Evolutionary conservation across 371 early-diverging fungal species (phyloP), one percentile per base, ranked within the genome.

Genomic region (Coemansia sp.): DNA sequence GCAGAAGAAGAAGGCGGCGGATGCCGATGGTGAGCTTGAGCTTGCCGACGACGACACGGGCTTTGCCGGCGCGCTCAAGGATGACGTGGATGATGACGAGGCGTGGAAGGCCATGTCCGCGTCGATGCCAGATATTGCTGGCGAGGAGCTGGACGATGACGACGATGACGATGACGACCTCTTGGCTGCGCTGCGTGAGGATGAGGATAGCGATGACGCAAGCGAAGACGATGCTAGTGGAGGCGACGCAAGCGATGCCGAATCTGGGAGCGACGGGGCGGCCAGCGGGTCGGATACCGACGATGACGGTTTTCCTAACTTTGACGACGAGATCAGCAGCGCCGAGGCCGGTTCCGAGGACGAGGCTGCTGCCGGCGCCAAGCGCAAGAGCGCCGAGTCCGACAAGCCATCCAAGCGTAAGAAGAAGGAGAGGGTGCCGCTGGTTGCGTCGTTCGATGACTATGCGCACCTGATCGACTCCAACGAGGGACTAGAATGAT

Each of bases 391-490:
- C 49, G 34, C 26, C 55, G 53, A 59, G 38, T 52, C 63, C 65
- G 56, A 80, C 69, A 78, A 53, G 26, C 16, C 55, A 34, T 57
- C 68, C 38, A 86, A 86, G 77, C 81, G 81, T 59, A 81, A 81
- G 77, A 85, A 85, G 80, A 63, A 81, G 62, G 81, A 78, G 56
- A 81, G 75, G 49, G 63, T 89, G 67, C 90, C 90, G 35, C 83
- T 85, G 42, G 86, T 90, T 69, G 90, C 86, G 16, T 84, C 87
- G 26, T 83, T 81, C 66, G 89, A 90, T 61, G 90, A 90, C 57
- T 90, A 90, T 74, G 88, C 87, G 1, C 77, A 81, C 60, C 75
- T 86, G 40, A 77, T 86, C 52, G 85, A 85, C 40, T 76, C 78
- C 34, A 72, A 81, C 54, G 77, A 83, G 16, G 78, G 77, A 0